Conservation (phyloP, 1,284 basidiomycete species). For the Cutaneotrichosporon cyanovorans region DNA sequence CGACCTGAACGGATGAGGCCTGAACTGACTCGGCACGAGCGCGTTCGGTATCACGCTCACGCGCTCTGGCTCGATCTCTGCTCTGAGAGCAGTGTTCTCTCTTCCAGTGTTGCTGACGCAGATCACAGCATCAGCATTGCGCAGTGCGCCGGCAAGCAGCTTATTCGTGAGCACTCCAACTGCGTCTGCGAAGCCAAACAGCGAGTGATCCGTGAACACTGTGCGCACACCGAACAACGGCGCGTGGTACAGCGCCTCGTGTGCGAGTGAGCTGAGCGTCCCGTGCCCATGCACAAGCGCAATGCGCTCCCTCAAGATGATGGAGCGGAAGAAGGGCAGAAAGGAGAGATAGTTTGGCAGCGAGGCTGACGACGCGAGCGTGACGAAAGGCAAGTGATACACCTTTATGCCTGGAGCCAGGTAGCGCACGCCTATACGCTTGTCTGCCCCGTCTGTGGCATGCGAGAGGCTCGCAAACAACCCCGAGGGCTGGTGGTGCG, state of each 20-base stretch:
- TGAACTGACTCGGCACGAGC: slow-evolving; percentile 79
- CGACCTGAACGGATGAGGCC: slow-evolving; percentile 51
- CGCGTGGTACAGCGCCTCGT: slow-evolving; percentile 82
- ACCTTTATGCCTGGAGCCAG: slow-evolving; percentile 69
- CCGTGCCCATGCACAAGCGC: slow-evolving; percentile 89
- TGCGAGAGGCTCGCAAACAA: too few species aligned
- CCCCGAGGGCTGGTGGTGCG: too few species aligned
- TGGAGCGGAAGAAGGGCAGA: slow-evolving; percentile 81
- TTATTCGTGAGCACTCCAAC: slow-evolving; percentile 97
- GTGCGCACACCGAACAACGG: slow-evolving; percentile 65
- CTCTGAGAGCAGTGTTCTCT: slow-evolving; percentile 90
- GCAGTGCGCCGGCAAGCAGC: slow-evolving; percentile 72
- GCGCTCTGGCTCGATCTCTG: slow-evolving; percentile 60
- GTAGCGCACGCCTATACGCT: slow-evolving; percentile 82
- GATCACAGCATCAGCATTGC: slow-evolving; percentile 86
- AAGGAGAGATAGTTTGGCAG: slow-evolving; percentile 91
- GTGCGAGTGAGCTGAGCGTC: slow-evolving; percentile 77
- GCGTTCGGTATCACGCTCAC: slow-evolving; percentile 94
- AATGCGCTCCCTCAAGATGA: slow-evolving; percentile 78
- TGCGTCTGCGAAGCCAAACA: slow-evolving; percentile 94
- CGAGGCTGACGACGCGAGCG: slow-evolving; percentile 82
- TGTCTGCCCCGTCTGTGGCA: slow-evolving; percentile 17
- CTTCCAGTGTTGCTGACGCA: slow-evolving; percentile 96
- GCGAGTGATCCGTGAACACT: slow-evolving; percentile 92
- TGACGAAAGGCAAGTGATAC: slow-evolving; percentile 83